phyloP scores from a whole-genome alignment of 306 rosid species.

The Ochetophila trinervis region DNA sequence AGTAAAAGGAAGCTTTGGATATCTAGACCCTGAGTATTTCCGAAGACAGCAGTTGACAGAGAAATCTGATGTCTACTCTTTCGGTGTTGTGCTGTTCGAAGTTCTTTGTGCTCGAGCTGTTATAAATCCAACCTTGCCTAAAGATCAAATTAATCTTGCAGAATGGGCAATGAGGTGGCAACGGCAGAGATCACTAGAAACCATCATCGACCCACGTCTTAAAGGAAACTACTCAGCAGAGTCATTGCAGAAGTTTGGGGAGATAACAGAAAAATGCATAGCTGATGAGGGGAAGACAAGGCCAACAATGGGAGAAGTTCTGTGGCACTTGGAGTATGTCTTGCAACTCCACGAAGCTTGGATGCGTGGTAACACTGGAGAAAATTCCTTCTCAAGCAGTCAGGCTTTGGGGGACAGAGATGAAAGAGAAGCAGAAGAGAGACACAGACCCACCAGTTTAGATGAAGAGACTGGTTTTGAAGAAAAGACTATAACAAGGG shows the following conservation, averaged over 20 bases:
- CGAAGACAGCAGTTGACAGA: conserved; percentile 90
- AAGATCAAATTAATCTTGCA: conserved; percentile 89
- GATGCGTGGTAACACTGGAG: conserved; percentile 40
- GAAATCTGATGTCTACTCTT: conserved; percentile 92
- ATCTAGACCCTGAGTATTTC: conserved; percentile 91
- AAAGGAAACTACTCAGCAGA: conserved; percentile 56
- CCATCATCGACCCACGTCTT: conserved; percentile 62
- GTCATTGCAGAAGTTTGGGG: conserved; percentile 68
- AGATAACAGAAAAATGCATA: conserved; percentile 89
- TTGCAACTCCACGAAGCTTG: conserved; percentile 91
- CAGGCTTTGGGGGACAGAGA: conserved; percentile 30
- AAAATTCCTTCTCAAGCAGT: conserved; percentile 46
- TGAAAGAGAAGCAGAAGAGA: conserved; percentile 36
- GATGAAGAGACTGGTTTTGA: conserved; percentile 34
- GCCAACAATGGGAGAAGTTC: conserved; percentile 91
- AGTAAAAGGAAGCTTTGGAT: conserved; percentile 96
- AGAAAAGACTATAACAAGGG: conserved; percentile 25
- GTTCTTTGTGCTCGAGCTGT: conserved; percentile 90
- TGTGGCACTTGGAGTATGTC: conserved; percentile 90
- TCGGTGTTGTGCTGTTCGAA: conserved; percentile 88
- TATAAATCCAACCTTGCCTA: conserved; percentile 87
- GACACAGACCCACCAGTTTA: conserved; percentile 23
- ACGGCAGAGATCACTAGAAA: conserved; percentile 54
- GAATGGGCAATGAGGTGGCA: conserved; percentile 99
- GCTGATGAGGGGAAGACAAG: conserved; percentile 88